Base-by-base conservation (phyloP, 306 rosid genomes). In the Prinsepia uniflora region DNA sequence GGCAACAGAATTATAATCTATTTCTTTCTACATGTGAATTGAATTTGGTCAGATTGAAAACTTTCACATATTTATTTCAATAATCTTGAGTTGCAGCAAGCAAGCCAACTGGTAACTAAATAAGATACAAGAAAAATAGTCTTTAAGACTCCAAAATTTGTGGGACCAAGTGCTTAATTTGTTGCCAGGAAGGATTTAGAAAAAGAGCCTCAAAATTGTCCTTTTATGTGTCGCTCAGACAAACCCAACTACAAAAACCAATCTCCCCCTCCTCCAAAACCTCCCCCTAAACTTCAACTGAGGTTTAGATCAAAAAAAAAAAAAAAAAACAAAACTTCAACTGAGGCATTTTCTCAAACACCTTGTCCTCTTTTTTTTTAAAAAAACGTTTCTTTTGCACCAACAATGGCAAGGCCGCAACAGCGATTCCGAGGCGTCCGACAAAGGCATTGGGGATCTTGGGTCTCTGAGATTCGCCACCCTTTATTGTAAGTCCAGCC, bases 391-490 rank as follows among this genome's bases (percentile, higher is more conserved):
- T 83, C 62, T 56, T 67, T 66, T 57, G 56, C 79, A 67, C 78
- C 78, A 8, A 63, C 75, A 75, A 94, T 94, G 98, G 96, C 92
- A 13, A 89, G 98, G 78, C 88, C 96, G 41, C 97, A 89, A 81
- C 98, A 94, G 76, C 82, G 97, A 56, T 94, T 78, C 65, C 88
- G 98, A 81, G 98, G 98, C 12, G 98, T 94, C 58, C 88, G 97
- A 78, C 98, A 94, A 76, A 85, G 98, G 86, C 98, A 94, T 39
- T 94, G 98, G 98, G 98, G 98, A 64, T 94, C 98, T 58, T 94
- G 98, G 98, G 98, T 94, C 70, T 94, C 98, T 0, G 98, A 94
- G 80, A 94, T 94, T 76, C 93, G 98, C 46, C 98, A 94, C 67
- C 98, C 98, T 20, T 81, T 94, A 30, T 75, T 94, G 98, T 94